Percentiles rank a stretch among this genome's conserved stretches.
Evolutionary conservation across 331 rosid genomes (phyloP).

Genomic region (Pyrus hybrid): DNA sequence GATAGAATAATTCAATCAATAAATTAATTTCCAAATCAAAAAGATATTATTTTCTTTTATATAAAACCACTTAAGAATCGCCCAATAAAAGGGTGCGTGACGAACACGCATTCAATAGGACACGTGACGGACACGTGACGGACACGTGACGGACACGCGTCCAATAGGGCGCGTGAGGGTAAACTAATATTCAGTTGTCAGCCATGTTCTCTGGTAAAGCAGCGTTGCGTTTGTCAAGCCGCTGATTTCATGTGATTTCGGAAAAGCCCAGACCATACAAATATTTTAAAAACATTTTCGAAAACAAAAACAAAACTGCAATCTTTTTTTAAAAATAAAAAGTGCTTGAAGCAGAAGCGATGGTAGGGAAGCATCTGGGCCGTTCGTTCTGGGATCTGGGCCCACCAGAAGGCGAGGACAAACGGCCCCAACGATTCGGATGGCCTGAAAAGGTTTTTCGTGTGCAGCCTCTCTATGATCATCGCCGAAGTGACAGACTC

Average conservation of each 20-base stretch:
- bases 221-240: constrained; percentile 30
- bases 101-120: too few species aligned
- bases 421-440: not conserved
- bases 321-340: not conserved
- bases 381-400: not conserved
- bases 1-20: not conserved
- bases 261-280: not conserved
- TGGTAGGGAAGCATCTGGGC: not conserved
- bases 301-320: not conserved
- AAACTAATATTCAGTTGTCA: not conserved
- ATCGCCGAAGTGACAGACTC: constrained; percentile 1
- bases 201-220: constrained; percentile 21
- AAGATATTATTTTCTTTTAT: not conserved
- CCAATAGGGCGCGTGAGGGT: not conserved
- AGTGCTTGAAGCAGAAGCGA: constrained; percentile 4
- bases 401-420: not conserved
- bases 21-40: not conserved
- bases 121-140: too few species aligned
- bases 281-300: not conserved
- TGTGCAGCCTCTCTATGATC: not conserved
- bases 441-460: not conserved
- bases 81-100: not conserved
- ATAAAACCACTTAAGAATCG: not conserved
- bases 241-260: constrained; percentile 27
- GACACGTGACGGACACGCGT: too few species aligned